Evolutionary conservation across 2,329 filamentous ascomycete species (phyloP).

Genomic region (Stemphylium lycopersici): DNA sequence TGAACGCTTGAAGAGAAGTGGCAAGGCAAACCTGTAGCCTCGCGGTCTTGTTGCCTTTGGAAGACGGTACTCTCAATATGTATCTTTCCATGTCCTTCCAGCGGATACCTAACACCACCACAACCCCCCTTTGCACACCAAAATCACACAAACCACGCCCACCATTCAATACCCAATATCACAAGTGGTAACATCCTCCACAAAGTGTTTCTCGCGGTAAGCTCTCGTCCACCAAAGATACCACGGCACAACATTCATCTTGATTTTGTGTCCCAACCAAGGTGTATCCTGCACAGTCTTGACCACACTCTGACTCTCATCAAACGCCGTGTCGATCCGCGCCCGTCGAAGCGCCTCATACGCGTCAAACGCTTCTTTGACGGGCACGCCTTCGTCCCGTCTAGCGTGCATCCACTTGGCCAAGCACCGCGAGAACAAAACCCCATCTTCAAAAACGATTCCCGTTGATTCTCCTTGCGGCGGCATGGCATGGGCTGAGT

Average conservation of each 20-base stretch:
- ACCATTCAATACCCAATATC: slow-evolving; percentile 47
- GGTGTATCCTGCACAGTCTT: slow-evolving; percentile 54
- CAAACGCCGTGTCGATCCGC: slow-evolving; percentile 54
- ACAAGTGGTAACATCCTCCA: slow-evolving; percentile 53
- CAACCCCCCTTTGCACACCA: neutral
- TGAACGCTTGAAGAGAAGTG: slow-evolving; percentile 25
- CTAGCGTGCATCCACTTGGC: slow-evolving; percentile 52
- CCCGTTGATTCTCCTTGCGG: slow-evolving; percentile 59
- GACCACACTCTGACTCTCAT: slow-evolving; percentile 55
- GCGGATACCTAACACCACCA: too few species aligned
- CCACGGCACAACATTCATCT: slow-evolving; percentile 55
- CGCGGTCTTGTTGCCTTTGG: too few species aligned
- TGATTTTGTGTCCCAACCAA: slow-evolving; percentile 54
- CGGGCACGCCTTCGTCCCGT: slow-evolving; percentile 29
- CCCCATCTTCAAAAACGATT: slow-evolving; percentile 60
- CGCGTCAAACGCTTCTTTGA: slow-evolving; percentile 55
- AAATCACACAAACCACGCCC: neutral
- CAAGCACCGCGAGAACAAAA: slow-evolving; percentile 55
- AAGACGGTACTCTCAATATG: too few species aligned
- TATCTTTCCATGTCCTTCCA: too few species aligned
- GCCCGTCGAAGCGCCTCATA: slow-evolving; percentile 55
- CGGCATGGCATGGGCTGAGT: slow-evolving; percentile 58
- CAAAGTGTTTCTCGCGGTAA: slow-evolving; percentile 52
- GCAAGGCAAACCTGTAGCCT: slow-evolving; percentile 27
- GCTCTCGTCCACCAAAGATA: slow-evolving; percentile 54